phyloP scores from a whole-genome alignment of 2,329 filamentous ascomycete genomes.

The Botrytis elliptica region DNA sequence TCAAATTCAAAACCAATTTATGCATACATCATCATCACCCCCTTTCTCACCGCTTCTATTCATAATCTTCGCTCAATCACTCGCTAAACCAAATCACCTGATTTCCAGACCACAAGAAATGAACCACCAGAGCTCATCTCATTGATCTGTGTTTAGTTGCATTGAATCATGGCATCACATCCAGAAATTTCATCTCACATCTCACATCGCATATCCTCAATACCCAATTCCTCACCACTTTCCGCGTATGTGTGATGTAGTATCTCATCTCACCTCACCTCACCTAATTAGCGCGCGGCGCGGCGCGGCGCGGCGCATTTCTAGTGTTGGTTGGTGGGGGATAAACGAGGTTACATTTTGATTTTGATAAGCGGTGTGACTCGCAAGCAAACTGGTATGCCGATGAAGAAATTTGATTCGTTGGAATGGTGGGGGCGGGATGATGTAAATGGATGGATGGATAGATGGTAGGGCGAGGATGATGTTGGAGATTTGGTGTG shows the following conservation, averaged over 20 bases:
- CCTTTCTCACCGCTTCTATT: not conserved
- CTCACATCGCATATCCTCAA: not conserved
- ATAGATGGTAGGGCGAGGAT: too few relatives aligned
- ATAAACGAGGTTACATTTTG: not conserved
- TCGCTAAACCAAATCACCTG: not conserved
- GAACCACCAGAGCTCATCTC: not conserved
- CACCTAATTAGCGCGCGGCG: not conserved
- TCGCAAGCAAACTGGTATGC: not conserved
- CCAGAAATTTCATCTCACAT: not conserved
- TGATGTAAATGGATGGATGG: too few relatives aligned
- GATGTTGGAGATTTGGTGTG: too few relatives aligned
- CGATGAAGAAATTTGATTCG: not conserved
- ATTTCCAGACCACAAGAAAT: not conserved
- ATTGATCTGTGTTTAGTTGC: not conserved
- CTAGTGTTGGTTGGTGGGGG: too few relatives aligned
- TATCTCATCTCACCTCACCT: not conserved
- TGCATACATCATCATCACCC: not conserved
- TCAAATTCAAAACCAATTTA: not conserved
- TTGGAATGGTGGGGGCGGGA: too few relatives aligned
- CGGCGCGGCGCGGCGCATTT: not conserved
- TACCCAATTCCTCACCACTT: not conserved
- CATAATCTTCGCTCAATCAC: not conserved
- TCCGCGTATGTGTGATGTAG: not conserved
- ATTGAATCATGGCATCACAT: not conserved
- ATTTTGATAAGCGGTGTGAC: not conserved